These are phyloP conservation scores for Dioszegia crocea DNA, from an alignment of 768 basidiomycete species.

Conservation along the genomic window DNA sequence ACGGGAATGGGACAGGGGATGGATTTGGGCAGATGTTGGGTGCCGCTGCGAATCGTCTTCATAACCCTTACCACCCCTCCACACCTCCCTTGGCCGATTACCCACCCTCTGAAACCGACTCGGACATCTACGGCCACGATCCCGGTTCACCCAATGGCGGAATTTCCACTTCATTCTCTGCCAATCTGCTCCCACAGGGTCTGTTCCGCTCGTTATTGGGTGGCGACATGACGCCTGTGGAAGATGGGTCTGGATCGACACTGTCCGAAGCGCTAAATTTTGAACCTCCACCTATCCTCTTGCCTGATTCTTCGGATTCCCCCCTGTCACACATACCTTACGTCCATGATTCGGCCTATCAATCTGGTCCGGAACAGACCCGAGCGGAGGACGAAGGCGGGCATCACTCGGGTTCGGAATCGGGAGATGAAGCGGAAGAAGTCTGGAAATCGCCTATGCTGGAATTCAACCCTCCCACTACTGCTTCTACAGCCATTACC, in stretches of 20 bases:
- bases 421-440: slow-evolving; percentile 17
- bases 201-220: slow-evolving; percentile 47
- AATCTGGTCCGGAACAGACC: background rate
- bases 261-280: slow-evolving; percentile 12
- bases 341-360: no score
- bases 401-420: slow-evolving; percentile 25
- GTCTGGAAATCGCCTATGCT: slow-evolving; percentile 27
- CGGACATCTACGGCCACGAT: slow-evolving; percentile 40
- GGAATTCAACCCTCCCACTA: background rate
- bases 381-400: background rate
- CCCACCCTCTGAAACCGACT: slow-evolving; percentile 14
- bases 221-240: slow-evolving; percentile 43
- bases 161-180: slow-evolving; percentile 49
- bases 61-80: background rate
- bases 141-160: slow-evolving; percentile 49
- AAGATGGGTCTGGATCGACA: slow-evolving; percentile 13
- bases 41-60: background rate
- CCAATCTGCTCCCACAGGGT: slow-evolving; percentile 48
- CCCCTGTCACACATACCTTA: no score
- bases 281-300: background rate
- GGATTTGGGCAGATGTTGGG: slow-evolving; percentile 2
- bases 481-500: background rate
- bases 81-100: slow-evolving; percentile 25
- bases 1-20: background rate
- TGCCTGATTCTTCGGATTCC: background rate